phyloP scores from a whole-genome alignment of 306 rosid genomes.

The Sophora flavescens region DNA sequence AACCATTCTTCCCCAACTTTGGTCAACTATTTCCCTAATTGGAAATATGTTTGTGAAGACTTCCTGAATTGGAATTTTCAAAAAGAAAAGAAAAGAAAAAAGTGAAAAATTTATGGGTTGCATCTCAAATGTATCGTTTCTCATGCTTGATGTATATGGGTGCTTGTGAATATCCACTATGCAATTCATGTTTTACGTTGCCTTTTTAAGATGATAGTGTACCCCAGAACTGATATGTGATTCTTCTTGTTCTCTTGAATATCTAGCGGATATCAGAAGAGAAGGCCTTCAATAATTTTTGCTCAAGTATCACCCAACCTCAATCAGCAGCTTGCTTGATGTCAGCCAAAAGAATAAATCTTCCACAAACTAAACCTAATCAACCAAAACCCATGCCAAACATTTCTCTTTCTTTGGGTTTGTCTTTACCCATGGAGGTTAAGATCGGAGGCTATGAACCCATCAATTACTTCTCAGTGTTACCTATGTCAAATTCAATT shows the following conservation, averaged over 20 bases:
- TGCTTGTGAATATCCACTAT: background rate
- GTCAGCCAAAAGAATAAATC: constrained; percentile 40
- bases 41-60: background rate
- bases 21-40: background rate
- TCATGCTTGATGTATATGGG: background rate
- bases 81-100: background rate
- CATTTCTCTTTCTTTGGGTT: constrained; percentile 47
- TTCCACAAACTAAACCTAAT: constrained; percentile 22
- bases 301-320: constrained; percentile 24
- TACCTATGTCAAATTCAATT: constrained; percentile 38
- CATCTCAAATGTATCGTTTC: background rate
- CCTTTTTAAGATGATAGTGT: background rate
- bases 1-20: background rate
- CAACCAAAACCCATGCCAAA: constrained; percentile 33
- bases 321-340: constrained; percentile 33
- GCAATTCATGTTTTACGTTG: constrained; percentile 1
- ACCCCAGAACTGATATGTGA: background rate
- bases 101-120: constrained; percentile 35
- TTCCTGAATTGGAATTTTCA: constrained; percentile 2
- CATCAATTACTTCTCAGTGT: constrained; percentile 22
- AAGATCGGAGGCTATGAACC: constrained; percentile 34
- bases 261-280: constrained; percentile 54
- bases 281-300: constrained; percentile 24
- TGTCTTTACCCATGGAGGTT: constrained; percentile 45
- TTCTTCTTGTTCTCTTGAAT: constrained; percentile 20